Evolutionary conservation across 345 rosid species (phyloP).

Genomic region (Mallotus nudiflorus): DNA sequence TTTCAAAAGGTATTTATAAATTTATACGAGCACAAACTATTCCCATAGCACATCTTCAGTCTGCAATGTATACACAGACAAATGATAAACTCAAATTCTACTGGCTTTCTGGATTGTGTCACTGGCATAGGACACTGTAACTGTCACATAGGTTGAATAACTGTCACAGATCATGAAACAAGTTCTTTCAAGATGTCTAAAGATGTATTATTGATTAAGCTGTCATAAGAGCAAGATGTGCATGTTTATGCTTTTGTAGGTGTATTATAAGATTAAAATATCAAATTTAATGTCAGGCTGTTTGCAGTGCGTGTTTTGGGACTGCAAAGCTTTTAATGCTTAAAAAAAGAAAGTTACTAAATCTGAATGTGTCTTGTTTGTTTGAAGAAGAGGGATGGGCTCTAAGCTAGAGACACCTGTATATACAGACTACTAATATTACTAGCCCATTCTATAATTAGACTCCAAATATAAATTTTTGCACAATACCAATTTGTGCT

Average conservation of each 20-base stretch:
- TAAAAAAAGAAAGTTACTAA: too few relatives aligned
- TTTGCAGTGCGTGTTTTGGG: background rate
- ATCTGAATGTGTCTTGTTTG: background rate
- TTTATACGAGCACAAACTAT: too few relatives aligned
- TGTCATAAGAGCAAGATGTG: background rate
- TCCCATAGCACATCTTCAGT: background rate
- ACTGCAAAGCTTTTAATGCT: too few relatives aligned
- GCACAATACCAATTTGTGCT: background rate
- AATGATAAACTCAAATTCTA: background rate
- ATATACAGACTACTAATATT: background rate
- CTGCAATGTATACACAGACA: background rate
- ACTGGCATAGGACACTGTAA: too few relatives aligned
- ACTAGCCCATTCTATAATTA: background rate
- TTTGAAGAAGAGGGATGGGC: background rate
- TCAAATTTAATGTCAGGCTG: background rate
- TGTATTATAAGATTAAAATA: background rate
- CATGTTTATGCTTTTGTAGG: background rate
- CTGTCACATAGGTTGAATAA: too few relatives aligned
- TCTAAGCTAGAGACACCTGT: background rate
- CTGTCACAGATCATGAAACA: too few relatives aligned
- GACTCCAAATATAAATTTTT: background rate
- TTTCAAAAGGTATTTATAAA: too few relatives aligned
- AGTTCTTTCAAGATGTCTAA: too few relatives aligned
- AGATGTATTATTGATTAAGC: too few relatives aligned
- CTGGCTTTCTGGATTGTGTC: slow-evolving; percentile 1